phyloP scores from a whole-genome alignment of 768 basidiomycete species.

The Russula lepida region DNA sequence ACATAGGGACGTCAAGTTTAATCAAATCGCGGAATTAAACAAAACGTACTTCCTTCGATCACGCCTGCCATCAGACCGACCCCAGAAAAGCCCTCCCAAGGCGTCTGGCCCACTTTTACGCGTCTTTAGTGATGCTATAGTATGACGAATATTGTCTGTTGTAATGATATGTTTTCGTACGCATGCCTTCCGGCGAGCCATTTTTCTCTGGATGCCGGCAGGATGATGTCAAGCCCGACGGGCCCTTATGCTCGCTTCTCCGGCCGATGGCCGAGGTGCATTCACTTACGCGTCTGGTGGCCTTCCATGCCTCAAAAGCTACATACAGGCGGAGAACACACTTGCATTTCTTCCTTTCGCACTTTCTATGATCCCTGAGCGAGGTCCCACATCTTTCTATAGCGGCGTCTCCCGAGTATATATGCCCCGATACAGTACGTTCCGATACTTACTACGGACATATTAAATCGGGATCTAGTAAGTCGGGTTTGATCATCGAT shows the following conservation, averaged over 20 bases:
- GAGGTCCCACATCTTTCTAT: too few relatives aligned
- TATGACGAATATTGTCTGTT: not conserved
- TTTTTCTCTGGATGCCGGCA: not conserved
- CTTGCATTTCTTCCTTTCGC: too few relatives aligned
- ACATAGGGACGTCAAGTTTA: not conserved
- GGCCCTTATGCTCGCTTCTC: not conserved
- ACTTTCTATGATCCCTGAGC: too few relatives aligned
- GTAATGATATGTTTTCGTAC: not conserved
- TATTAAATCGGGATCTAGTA: too few relatives aligned
- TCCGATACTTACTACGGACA: too few relatives aligned
- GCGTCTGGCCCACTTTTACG: not conserved
- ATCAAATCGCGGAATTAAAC: not conserved
- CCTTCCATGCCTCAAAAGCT: not conserved
- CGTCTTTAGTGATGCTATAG: too few relatives aligned
- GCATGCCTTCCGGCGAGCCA: not conserved
- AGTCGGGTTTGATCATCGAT: too few relatives aligned
- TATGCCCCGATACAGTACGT: too few relatives aligned
- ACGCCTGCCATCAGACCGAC: not conserved
- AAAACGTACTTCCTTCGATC: not conserved
- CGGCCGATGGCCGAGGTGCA: too few relatives aligned
- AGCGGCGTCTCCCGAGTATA: too few relatives aligned
- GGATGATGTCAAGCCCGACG: not conserved
- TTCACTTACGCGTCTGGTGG: not conserved
- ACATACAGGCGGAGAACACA: too few relatives aligned
- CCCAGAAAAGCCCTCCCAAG: not conserved